Evolutionary conservation across 495 filamentous ascomycete species (phyloP).

Genomic region (Parathielavia appendiculata): DNA sequence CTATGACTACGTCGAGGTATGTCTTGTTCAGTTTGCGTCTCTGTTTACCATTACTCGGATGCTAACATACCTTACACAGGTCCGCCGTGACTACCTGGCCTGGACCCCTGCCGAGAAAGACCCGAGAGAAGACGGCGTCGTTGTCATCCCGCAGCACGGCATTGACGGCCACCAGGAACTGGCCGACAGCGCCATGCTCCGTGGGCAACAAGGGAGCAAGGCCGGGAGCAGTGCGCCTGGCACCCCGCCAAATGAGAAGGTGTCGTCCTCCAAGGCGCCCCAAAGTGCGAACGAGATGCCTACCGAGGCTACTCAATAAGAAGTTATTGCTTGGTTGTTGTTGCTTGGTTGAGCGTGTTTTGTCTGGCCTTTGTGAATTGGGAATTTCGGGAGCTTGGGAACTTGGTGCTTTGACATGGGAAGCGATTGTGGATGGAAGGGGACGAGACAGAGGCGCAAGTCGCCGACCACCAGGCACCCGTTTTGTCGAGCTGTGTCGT

Average conservation of each 20-base stretch:
- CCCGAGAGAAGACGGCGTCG: slow-evolving; percentile 57
- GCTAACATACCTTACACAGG: slow-evolving; percentile 32
- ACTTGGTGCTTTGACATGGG: slow-evolving; percentile 1
- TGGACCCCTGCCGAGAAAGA: slow-evolving; percentile 89
- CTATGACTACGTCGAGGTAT: slow-evolving; percentile 91
- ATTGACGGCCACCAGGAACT: slow-evolving; percentile 61
- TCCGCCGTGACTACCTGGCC: slow-evolving; percentile 91
- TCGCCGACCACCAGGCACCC: not conserved
- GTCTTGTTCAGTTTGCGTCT: slow-evolving; percentile 1
- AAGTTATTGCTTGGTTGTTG: not conserved
- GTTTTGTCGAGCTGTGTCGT: slow-evolving; percentile 9
- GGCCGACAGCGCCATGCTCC: slow-evolving; percentile 19
- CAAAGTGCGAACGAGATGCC: not conserved
- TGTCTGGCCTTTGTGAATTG: not conserved
- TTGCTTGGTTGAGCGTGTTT: not conserved
- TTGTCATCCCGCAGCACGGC: slow-evolving; percentile 69
- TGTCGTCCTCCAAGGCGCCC: not conserved
- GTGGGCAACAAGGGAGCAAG: not conserved
- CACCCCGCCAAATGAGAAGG: slow-evolving; percentile 14
- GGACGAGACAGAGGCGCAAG: not conserved
- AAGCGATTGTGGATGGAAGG: not conserved
- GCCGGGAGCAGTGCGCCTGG: slow-evolving; percentile 5
- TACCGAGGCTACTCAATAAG: not conserved
- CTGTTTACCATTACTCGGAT: not conserved
- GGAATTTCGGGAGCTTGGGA: not conserved